Evolutionary conservation across 441 rosid genomes (phyloP), one percentile per base, ranked within the genome.

Genomic region (Cnidoscolus chayamansa): DNA sequence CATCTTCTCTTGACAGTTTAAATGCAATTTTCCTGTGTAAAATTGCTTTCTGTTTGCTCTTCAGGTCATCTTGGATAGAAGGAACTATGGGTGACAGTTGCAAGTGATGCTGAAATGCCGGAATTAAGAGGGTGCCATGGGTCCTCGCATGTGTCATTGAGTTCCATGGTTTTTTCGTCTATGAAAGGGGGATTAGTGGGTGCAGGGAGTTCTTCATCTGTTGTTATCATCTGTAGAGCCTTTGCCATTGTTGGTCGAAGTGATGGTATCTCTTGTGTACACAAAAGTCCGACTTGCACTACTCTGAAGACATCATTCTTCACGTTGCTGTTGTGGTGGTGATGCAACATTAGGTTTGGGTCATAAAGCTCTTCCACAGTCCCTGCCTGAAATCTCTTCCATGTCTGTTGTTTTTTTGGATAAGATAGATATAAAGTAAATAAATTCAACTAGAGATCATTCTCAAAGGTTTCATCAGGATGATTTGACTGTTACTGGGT

Each of bases 151-250:
- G 75, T 63, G 63, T 89, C 88, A 16, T 83, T 75, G 12, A 94
- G 84, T 78, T 94, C 94, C 99, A 94, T 86, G 19, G 93, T 87
- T 79, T 72, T 77, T 78, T 90, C 97, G 20, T 94, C 99, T 59
- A 87, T 84, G 73, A 92, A 94, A 9, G 99, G 97, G 40, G 99
- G 99, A 75, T 80, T 86, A 4, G 88, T 71, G 7, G 99, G 97
- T 55, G 80, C 71, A 30, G 96, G 96, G 45, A 92, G 87, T 11
- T 58, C 73, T 54, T 92, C 96, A 65, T 85, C 91, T 71, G 90
- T 87, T 65, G 74, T 85, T 76, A 94, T 75, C 97, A 88, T 88
- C 76, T 87, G 87, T 67, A 89, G 81, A 56, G 76, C 89, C 81
- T 83, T 89, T 0, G 90, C 89, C 96, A 90, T 92, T 37, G 93